These are phyloP conservation scores for Penicillium sp. DNA, from an alignment of 2,329 filamentous ascomycete species.

Conservation along the genomic window DNA sequence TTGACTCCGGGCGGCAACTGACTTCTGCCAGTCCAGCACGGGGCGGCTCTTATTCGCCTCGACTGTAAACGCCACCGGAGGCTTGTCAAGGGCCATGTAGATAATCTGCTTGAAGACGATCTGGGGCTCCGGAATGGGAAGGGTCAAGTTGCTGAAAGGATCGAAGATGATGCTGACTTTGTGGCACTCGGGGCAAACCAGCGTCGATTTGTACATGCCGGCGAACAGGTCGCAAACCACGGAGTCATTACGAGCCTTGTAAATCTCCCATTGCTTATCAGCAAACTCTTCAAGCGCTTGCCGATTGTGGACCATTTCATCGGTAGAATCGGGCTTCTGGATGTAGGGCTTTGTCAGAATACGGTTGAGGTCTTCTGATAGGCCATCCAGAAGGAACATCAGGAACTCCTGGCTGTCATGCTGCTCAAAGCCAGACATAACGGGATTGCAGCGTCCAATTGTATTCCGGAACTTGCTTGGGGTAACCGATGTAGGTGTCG, in stretches of 20 bases:
- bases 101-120: conserved; percentile 70
- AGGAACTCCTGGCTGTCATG: conserved; percentile 98
- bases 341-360: conserved; percentile 95
- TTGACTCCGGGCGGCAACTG: conserved; percentile 48
- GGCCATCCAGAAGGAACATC: conserved; percentile 85
- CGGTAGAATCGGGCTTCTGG: conserved; percentile 94
- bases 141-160: conserved; percentile 88
- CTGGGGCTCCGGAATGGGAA: conserved; percentile 83
- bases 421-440: conserved; percentile 91
- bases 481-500: conserved; percentile 62
- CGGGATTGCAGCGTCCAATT: conserved; percentile 73
- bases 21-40: conserved; percentile 49
- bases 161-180: conserved; percentile 99
- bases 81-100: conserved; percentile 71
- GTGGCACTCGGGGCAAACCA: conserved; percentile 82
- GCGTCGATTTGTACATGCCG: conserved; percentile 96
- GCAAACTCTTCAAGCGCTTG: conserved; percentile 79
- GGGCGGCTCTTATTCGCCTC: conserved; percentile 69
- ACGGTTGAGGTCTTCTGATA: conserved; percentile 92
- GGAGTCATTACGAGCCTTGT: conserved; percentile 87
- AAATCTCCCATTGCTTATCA: conserved; percentile 84
- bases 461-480: conserved; percentile 78
- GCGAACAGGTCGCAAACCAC: conserved; percentile 94
- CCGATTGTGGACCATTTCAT: conserved; percentile 84
- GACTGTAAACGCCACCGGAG: conserved; percentile 66